Evolutionary conservation across 78 protist species (phyloP), one percentile per base, ranked within the genome.

Genomic region (Bigelowiella natans): DNA sequence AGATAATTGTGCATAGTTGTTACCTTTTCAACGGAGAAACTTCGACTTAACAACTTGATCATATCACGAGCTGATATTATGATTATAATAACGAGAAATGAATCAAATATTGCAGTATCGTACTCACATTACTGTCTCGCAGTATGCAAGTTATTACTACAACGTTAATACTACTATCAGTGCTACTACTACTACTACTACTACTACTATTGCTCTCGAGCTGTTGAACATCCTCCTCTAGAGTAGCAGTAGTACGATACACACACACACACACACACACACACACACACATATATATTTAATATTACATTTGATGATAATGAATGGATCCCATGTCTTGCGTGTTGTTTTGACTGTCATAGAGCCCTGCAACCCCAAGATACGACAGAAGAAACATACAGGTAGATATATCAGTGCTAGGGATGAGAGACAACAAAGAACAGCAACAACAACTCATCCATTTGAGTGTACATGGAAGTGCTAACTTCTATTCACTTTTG

Each of bases 281-380:
- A 18, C 73, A 51, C 34, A 26, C 34, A 51, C 7, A 51, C 18
- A 51, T 2, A 26, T 2, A 26, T 29, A 83, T 2, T 28, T 29
- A 31, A 26, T 7, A 11, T 30, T 83, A 11, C 95, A 98, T 90
- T 97, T 96, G 88, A 98, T 31, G 89, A 98, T 97, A 18, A 95
- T 92, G 94, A 89, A 98, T 2, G 99, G 99, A 88, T 98, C 99
- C 93, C 91, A 98, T 34, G 99, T 97, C 92, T 96, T 95, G 1
- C 95, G 28, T 26, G 95, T 93, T 37, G 95, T 93, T 2, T 30
- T 36, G 18, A 93, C 95, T 1, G 91, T 84, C 91, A 93, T 93
- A 1, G 89, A 40, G 37, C 95, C 95, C 73, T 51, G 73, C 34
- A 51, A n/a, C n/a, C n/a, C n/a, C n/a, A n/a, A n/a, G n/a, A n/a